Conservation (phyloP, 2,329 filamentous ascomycete species). For the Penicillium occitanis region DNA sequence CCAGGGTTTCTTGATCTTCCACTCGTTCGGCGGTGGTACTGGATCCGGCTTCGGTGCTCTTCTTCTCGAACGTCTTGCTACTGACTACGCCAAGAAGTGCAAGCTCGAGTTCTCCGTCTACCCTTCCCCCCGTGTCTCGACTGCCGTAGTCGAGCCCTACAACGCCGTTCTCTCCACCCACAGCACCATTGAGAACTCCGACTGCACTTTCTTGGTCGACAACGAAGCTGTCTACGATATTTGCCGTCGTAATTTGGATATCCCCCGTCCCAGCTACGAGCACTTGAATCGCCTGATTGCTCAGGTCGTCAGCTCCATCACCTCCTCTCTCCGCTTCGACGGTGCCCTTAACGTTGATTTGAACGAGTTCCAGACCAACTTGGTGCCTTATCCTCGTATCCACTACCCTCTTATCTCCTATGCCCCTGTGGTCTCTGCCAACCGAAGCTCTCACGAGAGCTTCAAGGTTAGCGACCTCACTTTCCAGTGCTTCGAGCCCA, state of each 20-base stretch:
- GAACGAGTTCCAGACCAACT: slow-evolving; percentile 69
- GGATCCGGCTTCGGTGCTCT: slow-evolving; percentile 67
- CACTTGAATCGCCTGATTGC: slow-evolving; percentile 67
- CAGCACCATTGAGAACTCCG: slow-evolving; percentile 66
- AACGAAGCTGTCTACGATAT: slow-evolving; percentile 70
- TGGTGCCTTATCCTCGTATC: slow-evolving; percentile 67
- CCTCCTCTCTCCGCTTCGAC: slow-evolving; percentile 64
- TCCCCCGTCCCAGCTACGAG: slow-evolving; percentile 63
- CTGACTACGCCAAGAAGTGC: slow-evolving; percentile 67
- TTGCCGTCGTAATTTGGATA: slow-evolving; percentile 64
- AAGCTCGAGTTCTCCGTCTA: slow-evolving; percentile 68
- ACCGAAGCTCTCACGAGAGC: slow-evolving; percentile 80
- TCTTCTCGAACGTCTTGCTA: slow-evolving; percentile 62
- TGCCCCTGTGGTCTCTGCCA: slow-evolving; percentile 63
- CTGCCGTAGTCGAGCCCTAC: slow-evolving; percentile 68
- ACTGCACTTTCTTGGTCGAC: slow-evolving; percentile 68
- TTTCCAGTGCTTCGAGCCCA: slow-evolving; percentile 66
- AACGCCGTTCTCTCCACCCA: slow-evolving; percentile 59
- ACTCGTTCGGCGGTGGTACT: slow-evolving; percentile 67
- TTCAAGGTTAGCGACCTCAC: slow-evolving; percentile 79
- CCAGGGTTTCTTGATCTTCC: slow-evolving; percentile 68
- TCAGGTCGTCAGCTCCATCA: slow-evolving; percentile 67
- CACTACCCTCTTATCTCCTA: slow-evolving; percentile 67
- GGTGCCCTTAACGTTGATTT: slow-evolving; percentile 67
- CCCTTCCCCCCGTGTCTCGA: slow-evolving; percentile 63